Base-by-base conservation (phyloP, 768 basidiomycete species). In the Suillus brevipes region DNA sequence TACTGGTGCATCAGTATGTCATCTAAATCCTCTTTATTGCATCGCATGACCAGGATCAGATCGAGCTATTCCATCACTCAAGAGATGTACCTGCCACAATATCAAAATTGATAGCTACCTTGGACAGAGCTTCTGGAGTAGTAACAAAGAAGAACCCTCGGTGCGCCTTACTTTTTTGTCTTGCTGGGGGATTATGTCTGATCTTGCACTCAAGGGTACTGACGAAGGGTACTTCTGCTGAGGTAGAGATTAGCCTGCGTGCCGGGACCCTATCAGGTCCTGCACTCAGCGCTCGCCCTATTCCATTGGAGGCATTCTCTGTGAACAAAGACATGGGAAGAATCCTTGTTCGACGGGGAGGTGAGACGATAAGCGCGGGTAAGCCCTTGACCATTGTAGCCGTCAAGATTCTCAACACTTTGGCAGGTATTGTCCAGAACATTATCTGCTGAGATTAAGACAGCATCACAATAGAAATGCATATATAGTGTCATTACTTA, bases 311-410 rank as follows among this genome's bases (percentile, higher is more conserved):
- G 73, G 84, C 92, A 2, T 97, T 97, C 69, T 77, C 87, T 1
- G 78, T 79, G 8, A 99, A 96, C 78, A 99, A 99, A 77, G 93
- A 96, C 63, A 97, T 99, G 97, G 97, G 97, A 0, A 80, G 97
- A 56, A 85, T 99, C 60, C 73, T 99, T 67, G 81, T 99, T 64
- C 82, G 97, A 52, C 81, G 97, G 62, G 89, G 87, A 37, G 97
- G 97, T 0, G 96, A 98, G 79, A 98, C 97, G 0, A 91, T 99
- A 65, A 94, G 89, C 45, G 96, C 96, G 53, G 96, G 95, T 89
- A 69, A 60, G 82, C 62, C 23, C 42, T 62, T 13, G 4, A 5
- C n/a, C 28, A 10, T 23, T 18, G 14, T 23, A 2, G 28, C 55
- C 23, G 4, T 31, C 59, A 31, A 43, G 16, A 53, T 47, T 60